Base-by-base conservation (phyloP, 2,329 filamentous ascomycete species). In the Pyrenochaeta sp. region DNA sequence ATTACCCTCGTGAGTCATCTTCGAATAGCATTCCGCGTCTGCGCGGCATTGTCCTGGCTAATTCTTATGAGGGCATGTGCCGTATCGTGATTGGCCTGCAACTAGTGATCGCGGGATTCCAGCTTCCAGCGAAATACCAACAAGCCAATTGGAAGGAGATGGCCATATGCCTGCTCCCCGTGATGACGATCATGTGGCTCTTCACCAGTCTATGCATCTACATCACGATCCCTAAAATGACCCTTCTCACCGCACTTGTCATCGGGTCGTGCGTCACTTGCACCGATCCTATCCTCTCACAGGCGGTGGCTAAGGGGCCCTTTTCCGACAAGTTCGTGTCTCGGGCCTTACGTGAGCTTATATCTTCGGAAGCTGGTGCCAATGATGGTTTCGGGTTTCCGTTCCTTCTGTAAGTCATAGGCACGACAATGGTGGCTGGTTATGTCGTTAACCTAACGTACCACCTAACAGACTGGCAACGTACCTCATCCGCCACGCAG, bases 371-470 rank as follows among this genome's bases (percentile, higher is more conserved):
- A 60, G 86, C 85, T 4, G 87, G 86, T 6, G 82, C 83, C 2
- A 88, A 88, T 60, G 86, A 89, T 61, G 86, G 86, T 0, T 86
- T 89, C 39, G 86, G 84, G 0, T 88, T 88, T 47, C 86, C 86
- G 0, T 88, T 88, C 52, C 77, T 89, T 4, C 82, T 71, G n/a
- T n/a, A n/a, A n/a, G n/a, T n/a, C n/a, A n/a, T n/a, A n/a, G n/a
- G n/a, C n/a, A n/a, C n/a, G n/a, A n/a, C n/a, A n/a, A n/a, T n/a
- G n/a, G n/a, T n/a, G n/a, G n/a, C n/a, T n/a, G n/a, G n/a, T n/a
- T n/a, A n/a, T n/a, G n/a, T n/a, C n/a, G n/a, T n/a, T n/a, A n/a
- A n/a, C n/a, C n/a, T n/a, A n/a, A n/a, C n/a, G n/a, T n/a, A n/a
- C n/a, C n/a, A n/a, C n/a, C n/a, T n/a, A n/a, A n/a, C n/a, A n/a